These are phyloP conservation scores for Xylariaceae sp. DNA, from an alignment of 2,329 filamentous ascomycete genomes.

Conservation along the genomic window DNA sequence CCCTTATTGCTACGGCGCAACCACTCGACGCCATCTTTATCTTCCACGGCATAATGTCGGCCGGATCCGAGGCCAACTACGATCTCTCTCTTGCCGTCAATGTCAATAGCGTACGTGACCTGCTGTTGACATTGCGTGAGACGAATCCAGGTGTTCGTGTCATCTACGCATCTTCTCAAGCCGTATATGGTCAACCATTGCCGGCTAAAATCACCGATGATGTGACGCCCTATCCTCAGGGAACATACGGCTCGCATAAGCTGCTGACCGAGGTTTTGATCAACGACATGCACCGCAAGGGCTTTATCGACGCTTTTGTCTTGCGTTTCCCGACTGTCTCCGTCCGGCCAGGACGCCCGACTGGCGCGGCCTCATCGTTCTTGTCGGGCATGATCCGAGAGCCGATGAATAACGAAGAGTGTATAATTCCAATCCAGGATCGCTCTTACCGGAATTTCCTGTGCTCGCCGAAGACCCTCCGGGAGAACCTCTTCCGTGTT, in stretches of 20 bases:
- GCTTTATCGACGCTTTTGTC: constrained; percentile 54
- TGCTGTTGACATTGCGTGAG: constrained; percentile 47
- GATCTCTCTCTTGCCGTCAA: constrained; percentile 58
- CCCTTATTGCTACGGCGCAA: constrained; percentile 42
- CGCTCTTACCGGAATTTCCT: constrained; percentile 50
- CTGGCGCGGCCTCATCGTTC: constrained; percentile 60
- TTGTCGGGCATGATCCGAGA: constrained; percentile 62
- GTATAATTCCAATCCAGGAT: constrained; percentile 49
- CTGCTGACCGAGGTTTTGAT: constrained; percentile 58
- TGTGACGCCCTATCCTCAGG: constrained; percentile 55
- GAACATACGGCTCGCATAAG: constrained; percentile 61
- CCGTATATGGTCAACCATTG: constrained; percentile 58
- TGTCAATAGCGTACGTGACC: constrained; percentile 52
- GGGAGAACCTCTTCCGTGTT: constrained; percentile 50
- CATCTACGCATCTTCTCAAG: constrained; percentile 59
- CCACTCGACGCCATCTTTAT: constrained; percentile 54
- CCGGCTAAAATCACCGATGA: constrained; percentile 48
- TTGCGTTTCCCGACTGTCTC: constrained; percentile 60
- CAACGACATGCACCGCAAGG: constrained; percentile 59
- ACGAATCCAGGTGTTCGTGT: constrained; percentile 52
- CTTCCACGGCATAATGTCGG: constrained; percentile 66
- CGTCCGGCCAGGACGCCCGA: constrained; percentile 57
- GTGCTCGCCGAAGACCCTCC: constrained; percentile 49
- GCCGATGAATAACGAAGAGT: constrained; percentile 52
- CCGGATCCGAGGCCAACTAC: constrained; percentile 58